Base-by-base conservation (phyloP, 2,329 filamentous ascomycete genomes). In the Xylaria sp. region DNA sequence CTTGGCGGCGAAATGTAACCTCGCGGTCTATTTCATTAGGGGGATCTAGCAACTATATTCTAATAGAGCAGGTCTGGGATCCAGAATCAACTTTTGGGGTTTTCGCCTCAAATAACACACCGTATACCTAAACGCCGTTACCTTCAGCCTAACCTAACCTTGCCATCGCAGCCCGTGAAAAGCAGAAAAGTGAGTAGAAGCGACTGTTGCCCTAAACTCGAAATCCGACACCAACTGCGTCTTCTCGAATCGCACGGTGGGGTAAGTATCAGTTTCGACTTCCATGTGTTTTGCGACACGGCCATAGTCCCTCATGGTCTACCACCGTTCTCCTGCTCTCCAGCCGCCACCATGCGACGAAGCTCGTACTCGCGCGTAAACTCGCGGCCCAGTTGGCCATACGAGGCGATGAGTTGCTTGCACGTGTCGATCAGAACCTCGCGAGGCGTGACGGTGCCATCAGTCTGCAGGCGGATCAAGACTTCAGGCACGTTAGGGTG, bases 301-400 rank as follows among this genome's bases (percentile, higher is more conserved):
- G 9, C 33, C 33, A 10, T 33, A 33, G 7, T 56, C 33, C 7
- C 51, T 69, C 72, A 78, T 46, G 71, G 73, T 42, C 71, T 74
- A 40, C 77, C 77, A 56, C 75, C 77, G 61, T 77, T 83, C 65
- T 82, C 85, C 75, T 87, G 84, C 71, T 90, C 88, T 60, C 88
- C 87, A 26, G 88, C 89, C 53, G 88, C 88, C 68, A 91, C 93
- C 87, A 97, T 95, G 82, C 94, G 94, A 76, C 93, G 90, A 75
- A 97, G 83, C 81, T 97, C 93, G 82, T 90, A 96, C 81, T 98
- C 95, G 77, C 95, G 94, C 23, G 93, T 97, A 80, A 98, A 97
- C 78, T 97, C 93, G 72, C 93, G 89, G 71, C 92, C 92, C 67
- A 99, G 84, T 72, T 90, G 90, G 65, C 91, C 91, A 64, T 97